Base-by-base conservation (phyloP, 2,329 filamentous ascomycete genomes). In the Xylariaceae sp. region DNA sequence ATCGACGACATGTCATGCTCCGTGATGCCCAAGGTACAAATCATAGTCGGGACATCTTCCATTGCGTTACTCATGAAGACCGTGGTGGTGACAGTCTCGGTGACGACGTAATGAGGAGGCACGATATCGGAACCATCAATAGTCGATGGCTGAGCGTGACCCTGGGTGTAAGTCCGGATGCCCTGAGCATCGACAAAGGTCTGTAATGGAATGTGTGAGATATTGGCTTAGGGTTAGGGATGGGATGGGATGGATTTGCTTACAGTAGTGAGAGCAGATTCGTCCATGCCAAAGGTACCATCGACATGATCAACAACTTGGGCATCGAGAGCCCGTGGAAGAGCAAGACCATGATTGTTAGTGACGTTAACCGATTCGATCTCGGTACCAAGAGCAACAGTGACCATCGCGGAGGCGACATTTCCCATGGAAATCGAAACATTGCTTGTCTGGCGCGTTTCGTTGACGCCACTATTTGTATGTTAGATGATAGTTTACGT, bases 371-470 rank as follows among this genome's bases (percentile, higher is more conserved):
- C 37, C 4, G 27, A 19, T 19, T 19, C 19, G 19, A 19, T 19
- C 19, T 19, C 19, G 19, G 19, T 19, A 19, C 19, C 19, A 19
- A 19, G 19, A 19, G 19, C 1, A 19, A 19, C 19, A 19, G 19
- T 19, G 19, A 19, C 19, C 19, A 19, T 19, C 19, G 19, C 19
- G 19, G 19, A 19, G 19, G 19, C 19, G 19, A 2, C 19, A 19
- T 19, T 19, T 19, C 57, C 57, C 3, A 57, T 53, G 3, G 48
- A 57, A 45, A 57, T 54, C 19, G 45, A 55, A 4, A 47, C 41
- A 31, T 19, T 47, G 9, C 49, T 59, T 27, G 40, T 39, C 4
- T 54, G 57, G 47, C 54, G 39, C 8, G 43, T 53, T 12, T 54
- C 30, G 11, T 19, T 19, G 2, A 39, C 51, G 31, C 57, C 57